phyloP scores from a whole-genome alignment of 2,329 filamentous ascomycete genomes.

The Diaporthe aspalathi region DNA sequence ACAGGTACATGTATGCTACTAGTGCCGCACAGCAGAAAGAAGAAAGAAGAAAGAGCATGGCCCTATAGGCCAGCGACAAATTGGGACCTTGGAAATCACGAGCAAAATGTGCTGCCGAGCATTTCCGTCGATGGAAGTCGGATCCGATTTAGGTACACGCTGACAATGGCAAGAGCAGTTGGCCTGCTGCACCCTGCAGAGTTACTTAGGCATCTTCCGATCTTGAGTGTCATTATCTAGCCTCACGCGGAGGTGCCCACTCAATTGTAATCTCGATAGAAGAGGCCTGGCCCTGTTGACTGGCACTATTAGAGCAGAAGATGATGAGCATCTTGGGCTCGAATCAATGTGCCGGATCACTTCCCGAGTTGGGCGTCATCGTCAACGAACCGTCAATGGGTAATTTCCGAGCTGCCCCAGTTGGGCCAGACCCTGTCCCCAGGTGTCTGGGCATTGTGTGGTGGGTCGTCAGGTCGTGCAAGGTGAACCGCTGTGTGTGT shows the following conservation, averaged over 20 bases:
- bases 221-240: slow-evolving; percentile 7
- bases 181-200: neutral
- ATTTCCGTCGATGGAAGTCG: neutral
- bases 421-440: slow-evolving; percentile 24
- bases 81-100: neutral
- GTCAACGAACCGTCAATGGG: slow-evolving; percentile 22
- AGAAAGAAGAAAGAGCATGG: neutral
- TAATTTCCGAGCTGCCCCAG: slow-evolving; percentile 20
- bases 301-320: slow-evolving; percentile 1
- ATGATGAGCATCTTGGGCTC: slow-evolving; percentile 25
- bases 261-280: neutral
- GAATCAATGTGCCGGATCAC: slow-evolving; percentile 23
- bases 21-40: neutral
- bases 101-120: neutral
- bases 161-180: neutral
- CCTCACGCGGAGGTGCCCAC: slow-evolving; percentile 4
- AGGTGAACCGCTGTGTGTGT: neutral
- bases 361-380: slow-evolving; percentile 19
- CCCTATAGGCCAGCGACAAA: neutral
- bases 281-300: neutral
- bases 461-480: slow-evolving; percentile 14
- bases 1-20: neutral
- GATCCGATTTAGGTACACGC: neutral
- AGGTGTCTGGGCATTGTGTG: neutral
- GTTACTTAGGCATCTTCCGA: slow-evolving; percentile 15